These are phyloP conservation scores for Leccinellum luteum DNA, from an alignment of 768 basidiomycete species.

Conservation along the genomic window DNA sequence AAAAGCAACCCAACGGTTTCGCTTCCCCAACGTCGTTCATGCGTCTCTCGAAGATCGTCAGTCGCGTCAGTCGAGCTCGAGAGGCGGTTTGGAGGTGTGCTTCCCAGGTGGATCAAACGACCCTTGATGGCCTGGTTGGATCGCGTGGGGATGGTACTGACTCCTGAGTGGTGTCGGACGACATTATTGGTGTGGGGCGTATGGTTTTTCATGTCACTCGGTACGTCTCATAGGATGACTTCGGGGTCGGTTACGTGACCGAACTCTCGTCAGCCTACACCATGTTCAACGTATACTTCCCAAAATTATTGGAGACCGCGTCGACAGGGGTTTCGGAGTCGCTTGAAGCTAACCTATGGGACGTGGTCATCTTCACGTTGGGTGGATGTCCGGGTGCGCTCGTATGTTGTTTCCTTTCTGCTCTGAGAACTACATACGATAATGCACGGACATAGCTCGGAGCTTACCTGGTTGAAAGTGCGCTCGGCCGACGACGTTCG, in stretches of 20 bases:
- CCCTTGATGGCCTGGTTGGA: slow-evolving; percentile 70
- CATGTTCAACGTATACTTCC: slow-evolving; percentile 92
- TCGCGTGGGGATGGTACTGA: slow-evolving; percentile 65
- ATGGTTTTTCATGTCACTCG: slow-evolving; percentile 78
- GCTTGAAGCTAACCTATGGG: slow-evolving; percentile 68
- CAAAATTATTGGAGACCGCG: slow-evolving; percentile 73
- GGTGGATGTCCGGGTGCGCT: slow-evolving; percentile 85
- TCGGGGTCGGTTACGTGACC: neutral
- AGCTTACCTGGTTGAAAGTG: slow-evolving; percentile 74
- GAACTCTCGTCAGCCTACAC: slow-evolving; percentile 57
- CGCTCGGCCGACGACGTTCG: slow-evolving; percentile 69
- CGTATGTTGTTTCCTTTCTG: slow-evolving; percentile 40
- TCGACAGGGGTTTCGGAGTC: slow-evolving; percentile 38
- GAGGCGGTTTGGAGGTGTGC: slow-evolving; percentile 37
- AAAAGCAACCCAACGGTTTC: slow-evolving; percentile 11
- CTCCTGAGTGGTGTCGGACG: slow-evolving; percentile 72
- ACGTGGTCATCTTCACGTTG: slow-evolving; percentile 81
- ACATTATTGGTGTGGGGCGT: slow-evolving; percentile 76
- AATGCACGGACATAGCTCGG: slow-evolving; percentile 53
- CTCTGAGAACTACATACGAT: neutral
- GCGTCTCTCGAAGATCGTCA: slow-evolving; percentile 37
- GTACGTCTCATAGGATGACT: slow-evolving; percentile 38
- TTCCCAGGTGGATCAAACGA: slow-evolving; percentile 54
- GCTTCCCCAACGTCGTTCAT: slow-evolving; percentile 2
- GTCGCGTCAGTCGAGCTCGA: slow-evolving; percentile 38